phyloP scores from a whole-genome alignment of 2,329 filamentous ascomycete species.

The Colletotrichum lupini region DNA sequence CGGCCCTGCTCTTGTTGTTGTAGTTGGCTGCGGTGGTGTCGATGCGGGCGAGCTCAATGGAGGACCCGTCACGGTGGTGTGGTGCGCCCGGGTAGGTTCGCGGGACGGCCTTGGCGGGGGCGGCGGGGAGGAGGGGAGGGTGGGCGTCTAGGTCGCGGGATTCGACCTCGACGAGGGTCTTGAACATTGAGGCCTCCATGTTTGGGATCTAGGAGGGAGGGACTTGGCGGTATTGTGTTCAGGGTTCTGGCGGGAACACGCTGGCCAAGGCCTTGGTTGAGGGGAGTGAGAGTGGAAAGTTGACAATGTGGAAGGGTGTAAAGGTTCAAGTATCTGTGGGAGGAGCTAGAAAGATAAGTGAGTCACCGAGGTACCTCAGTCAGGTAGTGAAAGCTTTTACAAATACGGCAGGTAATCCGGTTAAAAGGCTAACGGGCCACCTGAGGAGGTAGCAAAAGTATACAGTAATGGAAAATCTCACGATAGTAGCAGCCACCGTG shows the following conservation, averaged over 20 bases:
- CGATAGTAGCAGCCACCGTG: slow-evolving; percentile 10
- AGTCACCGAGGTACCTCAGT: neutral
- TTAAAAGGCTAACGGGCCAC: neutral
- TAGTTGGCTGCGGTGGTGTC: slow-evolving; percentile 15
- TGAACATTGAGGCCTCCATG: slow-evolving; percentile 49
- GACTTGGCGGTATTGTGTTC: neutral
- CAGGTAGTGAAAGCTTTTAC: neutral
- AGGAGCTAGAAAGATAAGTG: neutral
- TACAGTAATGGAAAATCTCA: slow-evolving; percentile 1
- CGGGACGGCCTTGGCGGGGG: slow-evolving; percentile 49
- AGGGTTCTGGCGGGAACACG: neutral
- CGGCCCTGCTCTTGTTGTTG: neutral
- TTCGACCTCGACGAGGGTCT: slow-evolving; percentile 47
- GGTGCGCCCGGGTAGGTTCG: slow-evolving; percentile 53
- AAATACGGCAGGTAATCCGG: neutral
- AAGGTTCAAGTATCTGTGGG: neutral
- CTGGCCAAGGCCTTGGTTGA: neutral
- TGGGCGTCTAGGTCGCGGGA: slow-evolving; percentile 37
- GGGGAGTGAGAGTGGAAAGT: neutral
- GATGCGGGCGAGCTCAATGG: slow-evolving; percentile 44
- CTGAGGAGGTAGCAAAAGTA: neutral
- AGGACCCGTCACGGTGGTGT: slow-evolving; percentile 40
- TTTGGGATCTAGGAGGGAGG: neutral
- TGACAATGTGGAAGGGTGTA: neutral
- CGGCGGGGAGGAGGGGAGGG: slow-evolving; percentile 38